Conservation (phyloP, 306 rosid species). For the Abrus pulchellus region DNA sequence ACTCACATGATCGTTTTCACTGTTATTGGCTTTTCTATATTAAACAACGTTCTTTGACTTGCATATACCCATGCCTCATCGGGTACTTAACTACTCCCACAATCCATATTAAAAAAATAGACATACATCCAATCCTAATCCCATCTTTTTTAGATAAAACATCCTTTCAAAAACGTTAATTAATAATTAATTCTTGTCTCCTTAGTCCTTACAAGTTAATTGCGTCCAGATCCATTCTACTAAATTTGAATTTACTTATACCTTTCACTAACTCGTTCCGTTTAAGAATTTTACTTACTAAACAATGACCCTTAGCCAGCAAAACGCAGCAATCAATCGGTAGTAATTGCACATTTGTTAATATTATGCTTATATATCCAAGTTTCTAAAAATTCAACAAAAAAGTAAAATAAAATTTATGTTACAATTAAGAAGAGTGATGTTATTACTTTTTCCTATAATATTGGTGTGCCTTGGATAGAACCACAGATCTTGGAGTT, state of each 20-base stretch:
- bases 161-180: too few relatives aligned
- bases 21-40: neutral
- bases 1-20: neutral
- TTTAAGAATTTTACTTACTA: neutral
- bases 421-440: neutral
- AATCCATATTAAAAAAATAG: neutral
- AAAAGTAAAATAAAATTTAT: neutral
- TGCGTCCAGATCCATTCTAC: neutral
- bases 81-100: neutral
- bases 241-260: too few relatives aligned
- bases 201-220: too few relatives aligned
- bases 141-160: too few relatives aligned
- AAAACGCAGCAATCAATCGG: neutral
- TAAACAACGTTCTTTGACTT: conserved; percentile 16
- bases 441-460: neutral
- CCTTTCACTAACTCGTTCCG: neutral
- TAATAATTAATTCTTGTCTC: too few relatives aligned
- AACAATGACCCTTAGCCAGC: neutral
- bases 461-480: too few relatives aligned
- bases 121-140: too few relatives aligned
- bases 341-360: neutral
- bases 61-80: neutral
- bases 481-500: too few relatives aligned
- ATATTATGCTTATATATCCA: neutral
- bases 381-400: neutral